Base-by-base conservation (phyloP, 148 eudicot species). In the Silene latifolia region DNA sequence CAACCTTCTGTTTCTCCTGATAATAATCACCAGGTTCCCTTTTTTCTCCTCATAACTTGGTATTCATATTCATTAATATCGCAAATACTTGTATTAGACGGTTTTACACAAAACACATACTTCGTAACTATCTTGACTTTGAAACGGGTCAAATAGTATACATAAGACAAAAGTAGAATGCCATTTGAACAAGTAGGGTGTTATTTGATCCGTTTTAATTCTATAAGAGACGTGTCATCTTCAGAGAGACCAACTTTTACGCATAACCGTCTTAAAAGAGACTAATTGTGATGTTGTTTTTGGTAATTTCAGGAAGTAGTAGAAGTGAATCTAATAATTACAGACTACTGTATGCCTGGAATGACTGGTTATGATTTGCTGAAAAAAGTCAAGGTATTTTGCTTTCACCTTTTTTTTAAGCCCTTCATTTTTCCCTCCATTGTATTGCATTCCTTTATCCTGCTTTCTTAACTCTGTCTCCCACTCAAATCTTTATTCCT, bases 291-390 rank as follows among this genome's bases (percentile, higher is more conserved):
- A 39, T 39, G 44, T 67, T 67, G 17, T 39, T n/a, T 64, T 67
- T 46, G 18, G 20, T 44, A 13, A 14, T 21, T 21, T 6, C 84
- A 94, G 93, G 93, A 83, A 65, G 87, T 86, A 62, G 87, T 85
- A 74, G 86, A 86, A 79, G 95, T 94, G 79, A 94, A 94, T 84
- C 87, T 94, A 70, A 86, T 94, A 29, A 94, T 94, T 53, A 91
- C 98, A 74, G 98, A 94, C 78, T 94, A 94, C 70, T 94, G 93
- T 78, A 94, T 94, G 98, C 98, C 98, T 71, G 96, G 91, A 63
- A 94, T 94, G 97, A 94, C 97, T 69, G 98, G 98, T 73, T 94
- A 94, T 86, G 98, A 94, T 84, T 86, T 94, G 88, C 91, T 94
- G 56, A 94, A 88, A 86, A 91, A 90, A 91, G 85, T 94, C 78